These are phyloP conservation scores for Pseudogymnoascus sp. DNA, from an alignment of 2,329 filamentous ascomycete genomes.

Conservation along the genomic window DNA sequence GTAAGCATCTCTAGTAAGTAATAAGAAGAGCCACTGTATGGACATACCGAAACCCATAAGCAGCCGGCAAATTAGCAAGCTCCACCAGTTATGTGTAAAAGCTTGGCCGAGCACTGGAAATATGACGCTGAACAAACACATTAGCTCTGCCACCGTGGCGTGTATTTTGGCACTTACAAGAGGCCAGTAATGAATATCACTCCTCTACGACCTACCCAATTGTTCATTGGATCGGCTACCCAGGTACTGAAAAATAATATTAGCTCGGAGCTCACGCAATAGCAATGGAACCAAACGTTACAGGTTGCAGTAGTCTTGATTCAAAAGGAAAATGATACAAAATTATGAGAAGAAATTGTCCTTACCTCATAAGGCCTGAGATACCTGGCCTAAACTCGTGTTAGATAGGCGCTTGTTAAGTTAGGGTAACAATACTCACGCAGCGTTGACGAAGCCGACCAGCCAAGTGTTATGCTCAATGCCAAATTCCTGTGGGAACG, in stretches of 20 bases:
- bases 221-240: constrained; percentile 57
- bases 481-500: constrained; percentile 39
- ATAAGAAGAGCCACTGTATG: constrained; percentile 65
- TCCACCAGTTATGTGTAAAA: constrained; percentile 63
- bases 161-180: constrained; percentile 38
- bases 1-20: constrained; percentile 54
- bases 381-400: constrained; percentile 22
- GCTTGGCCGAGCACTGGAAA: constrained; percentile 61
- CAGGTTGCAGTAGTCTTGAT: not conserved
- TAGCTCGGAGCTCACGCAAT: constrained; percentile 42
- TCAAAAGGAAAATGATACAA: not conserved
- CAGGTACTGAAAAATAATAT: constrained; percentile 45
- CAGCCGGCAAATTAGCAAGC: constrained; percentile 58
- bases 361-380: constrained; percentile 10
- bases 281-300: constrained; percentile 58
- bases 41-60: constrained; percentile 65
- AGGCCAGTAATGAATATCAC: constrained; percentile 69
- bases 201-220: constrained; percentile 58
- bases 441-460: constrained; percentile 50
- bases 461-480: constrained; percentile 42
- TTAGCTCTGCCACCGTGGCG: not conserved
- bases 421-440: constrained; percentile 26
- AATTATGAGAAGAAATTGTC: not conserved
- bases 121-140: constrained; percentile 35
- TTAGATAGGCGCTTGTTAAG: not conserved